Base-by-base conservation (phyloP, 2,329 filamentous ascomycete genomes). In the Septoria petroselini region DNA sequence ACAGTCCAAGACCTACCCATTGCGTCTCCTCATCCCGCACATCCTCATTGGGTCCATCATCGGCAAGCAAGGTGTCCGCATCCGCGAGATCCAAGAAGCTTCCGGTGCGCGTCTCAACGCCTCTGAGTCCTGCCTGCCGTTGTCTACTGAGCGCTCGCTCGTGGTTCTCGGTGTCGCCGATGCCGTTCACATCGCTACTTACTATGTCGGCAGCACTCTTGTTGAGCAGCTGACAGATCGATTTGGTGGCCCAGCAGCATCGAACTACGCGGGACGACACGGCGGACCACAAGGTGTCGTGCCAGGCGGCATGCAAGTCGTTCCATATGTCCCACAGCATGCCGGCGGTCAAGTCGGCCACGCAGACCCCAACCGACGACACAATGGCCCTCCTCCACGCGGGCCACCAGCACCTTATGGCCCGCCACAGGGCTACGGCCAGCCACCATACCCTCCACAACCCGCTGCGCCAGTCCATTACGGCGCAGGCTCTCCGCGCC, bases 41-140 rank as follows among this genome's bases (percentile, higher is more conserved):
- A 93, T 98, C 63, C 81, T 98, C 50, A 98, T 98, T 64, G 93
- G 93, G 44, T 96, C 91, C 53, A 97, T 98, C 72, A 98, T 98
- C 70, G 93, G 93, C 65, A 98, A 98, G 76, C 89, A 86, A 57
- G 93, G 93, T 59, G 87, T 91, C 52, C 85, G 93, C 58, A 98
- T 98, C 68, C 89, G 93, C 59, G 93, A 98, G 73, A 98, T 98
- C 55, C 93, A 98, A 71, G 93, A 98, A 68, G 91, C 91, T 15
- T 98, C 93, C 12, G 94, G 94, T 53, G 93, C 93, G 46, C 86
- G 94, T 55, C 81, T 98, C 38, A 98, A 98, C 70, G 93, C 93
- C 19, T 98, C 93, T 5, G 93, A 97, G 70, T 86, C 90, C 4
- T 95, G 91, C 68, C 80, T 98, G 48, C 93, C 93, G 41, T 80